Percentiles rank a stretch among this genome's conserved stretches.
Conservation (phyloP, 495 filamentous ascomycete genomes). For the Podospora australis region DNA sequence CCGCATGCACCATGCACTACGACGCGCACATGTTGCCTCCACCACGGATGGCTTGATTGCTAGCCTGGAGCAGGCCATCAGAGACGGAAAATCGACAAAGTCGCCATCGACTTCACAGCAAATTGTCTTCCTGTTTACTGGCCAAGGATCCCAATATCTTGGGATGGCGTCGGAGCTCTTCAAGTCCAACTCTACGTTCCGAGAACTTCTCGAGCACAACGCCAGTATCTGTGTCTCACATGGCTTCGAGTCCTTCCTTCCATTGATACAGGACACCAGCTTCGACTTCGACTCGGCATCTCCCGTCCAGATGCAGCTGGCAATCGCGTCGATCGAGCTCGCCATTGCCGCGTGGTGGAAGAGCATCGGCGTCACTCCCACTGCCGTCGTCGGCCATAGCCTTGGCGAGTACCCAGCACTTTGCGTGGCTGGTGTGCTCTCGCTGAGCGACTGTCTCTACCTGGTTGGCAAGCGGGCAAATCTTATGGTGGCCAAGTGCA, state of each 20-base stretch:
- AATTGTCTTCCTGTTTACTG: constrained; percentile 58
- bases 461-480: constrained; percentile 69
- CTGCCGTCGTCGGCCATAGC: constrained; percentile 76
- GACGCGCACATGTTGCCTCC: constrained; percentile 29
- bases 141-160: constrained; percentile 56
- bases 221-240: constrained; percentile 57
- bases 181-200: constrained; percentile 49
- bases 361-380: constrained; percentile 66
- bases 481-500: constrained; percentile 62
- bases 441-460: constrained; percentile 66
- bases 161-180: constrained; percentile 64
- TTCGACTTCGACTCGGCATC: constrained; percentile 48
- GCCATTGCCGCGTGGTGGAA: constrained; percentile 70
- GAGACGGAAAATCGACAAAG: constrained; percentile 32
- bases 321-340: constrained; percentile 72
- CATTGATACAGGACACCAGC: constrained; percentile 54
- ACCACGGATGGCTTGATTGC: not conserved
- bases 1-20: constrained; percentile 58
- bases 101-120: constrained; percentile 36
- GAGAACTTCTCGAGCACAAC: constrained; percentile 55
- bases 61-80: constrained; percentile 1
- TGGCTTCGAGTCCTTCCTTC: constrained; percentile 57
- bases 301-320: constrained; percentile 68
- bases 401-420: constrained; percentile 80
- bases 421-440: constrained; percentile 68